A percentile compares a stretch with the other conserved stretches of the same genome.
Evolutionary conservation across 495 filamentous ascomycete species (phyloP).

Genomic region (Physcia stellaris): DNA sequence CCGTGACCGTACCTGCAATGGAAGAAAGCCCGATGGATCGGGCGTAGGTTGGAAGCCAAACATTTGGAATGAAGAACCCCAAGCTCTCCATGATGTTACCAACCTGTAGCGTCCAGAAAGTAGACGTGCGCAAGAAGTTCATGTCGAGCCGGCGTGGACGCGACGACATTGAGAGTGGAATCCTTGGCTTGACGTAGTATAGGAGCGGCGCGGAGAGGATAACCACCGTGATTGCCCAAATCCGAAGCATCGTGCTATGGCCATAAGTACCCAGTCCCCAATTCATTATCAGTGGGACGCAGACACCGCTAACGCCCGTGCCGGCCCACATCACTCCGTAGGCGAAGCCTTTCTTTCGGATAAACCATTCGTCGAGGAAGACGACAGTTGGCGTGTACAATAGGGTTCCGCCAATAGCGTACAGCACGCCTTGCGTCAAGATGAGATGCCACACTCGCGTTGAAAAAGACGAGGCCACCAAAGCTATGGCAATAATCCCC

Average conservation of each 20-base stretch:
- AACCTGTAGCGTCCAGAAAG: conserved; percentile 37
- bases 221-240: conserved; percentile 36
- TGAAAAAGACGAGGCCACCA: conserved; percentile 32
- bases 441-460: conserved; percentile 37
- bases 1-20: conserved; percentile 33
- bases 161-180: conserved; percentile 19
- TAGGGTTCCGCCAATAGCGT: conserved; percentile 36
- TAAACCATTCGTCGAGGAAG: conserved; percentile 46
- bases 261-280: conserved; percentile 38
- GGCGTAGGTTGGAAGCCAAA: conserved; percentile 50
- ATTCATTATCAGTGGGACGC: conserved; percentile 39
- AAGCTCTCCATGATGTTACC: conserved; percentile 41
- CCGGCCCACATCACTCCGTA: conserved; percentile 43
- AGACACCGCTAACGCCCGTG: conserved; percentile 32
- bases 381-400: conserved; percentile 37
- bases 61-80: conserved; percentile 47
- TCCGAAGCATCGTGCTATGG: conserved; percentile 38
- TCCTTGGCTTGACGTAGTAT: conserved; percentile 31
- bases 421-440: conserved; percentile 40
- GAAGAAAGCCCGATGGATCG: conserved; percentile 28
- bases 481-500: conserved; percentile 25
- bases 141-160: conserved; percentile 14
- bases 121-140: conserved; percentile 21
- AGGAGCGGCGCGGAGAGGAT: conserved; percentile 30
- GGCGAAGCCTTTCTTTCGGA: conserved; percentile 36